These are phyloP conservation scores for Neodidymelliopsis sp. DNA, from an alignment of 2,329 filamentous ascomycete species.

Conservation along the genomic window DNA sequence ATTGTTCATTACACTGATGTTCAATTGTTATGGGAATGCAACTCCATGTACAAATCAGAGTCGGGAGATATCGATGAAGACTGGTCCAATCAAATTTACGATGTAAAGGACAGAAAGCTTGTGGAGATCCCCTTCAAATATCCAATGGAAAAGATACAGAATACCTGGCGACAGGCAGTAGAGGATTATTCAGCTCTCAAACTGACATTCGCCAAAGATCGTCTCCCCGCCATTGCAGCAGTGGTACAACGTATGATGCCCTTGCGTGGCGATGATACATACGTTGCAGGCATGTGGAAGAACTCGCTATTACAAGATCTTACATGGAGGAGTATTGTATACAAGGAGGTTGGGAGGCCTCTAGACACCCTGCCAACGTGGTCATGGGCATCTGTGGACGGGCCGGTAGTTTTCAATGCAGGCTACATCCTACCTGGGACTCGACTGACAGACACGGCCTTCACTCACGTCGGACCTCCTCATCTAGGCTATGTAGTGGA, in stretches of 20 bases:
- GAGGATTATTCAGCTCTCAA: conserved; percentile 1
- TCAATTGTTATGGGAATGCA: conserved; percentile 3
- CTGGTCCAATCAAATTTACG: no score
- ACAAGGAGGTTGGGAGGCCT: no score
- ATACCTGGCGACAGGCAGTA: neutral
- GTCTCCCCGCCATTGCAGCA: conserved; percentile 12
- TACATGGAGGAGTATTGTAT: neutral
- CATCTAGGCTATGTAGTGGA: no score
- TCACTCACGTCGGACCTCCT: no score
- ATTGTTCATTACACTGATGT: neutral
- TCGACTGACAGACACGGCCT: no score
- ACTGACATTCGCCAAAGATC: conserved; percentile 8
- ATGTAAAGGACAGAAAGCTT: no score
- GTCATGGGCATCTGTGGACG: no score
- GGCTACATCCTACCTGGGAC: no score
- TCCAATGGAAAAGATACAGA: no score
- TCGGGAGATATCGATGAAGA: neutral
- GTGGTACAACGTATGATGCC: conserved; percentile 1
- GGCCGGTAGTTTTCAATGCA: no score
- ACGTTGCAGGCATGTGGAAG: conserved; percentile 18
- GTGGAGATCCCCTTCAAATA: no score
- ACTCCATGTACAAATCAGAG: neutral
- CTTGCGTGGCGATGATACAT: neutral
- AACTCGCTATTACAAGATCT: conserved; percentile 3
- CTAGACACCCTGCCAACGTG: no score